Conservation (phyloP, 805 yeast species). For the Candida hungchunana region DNA sequence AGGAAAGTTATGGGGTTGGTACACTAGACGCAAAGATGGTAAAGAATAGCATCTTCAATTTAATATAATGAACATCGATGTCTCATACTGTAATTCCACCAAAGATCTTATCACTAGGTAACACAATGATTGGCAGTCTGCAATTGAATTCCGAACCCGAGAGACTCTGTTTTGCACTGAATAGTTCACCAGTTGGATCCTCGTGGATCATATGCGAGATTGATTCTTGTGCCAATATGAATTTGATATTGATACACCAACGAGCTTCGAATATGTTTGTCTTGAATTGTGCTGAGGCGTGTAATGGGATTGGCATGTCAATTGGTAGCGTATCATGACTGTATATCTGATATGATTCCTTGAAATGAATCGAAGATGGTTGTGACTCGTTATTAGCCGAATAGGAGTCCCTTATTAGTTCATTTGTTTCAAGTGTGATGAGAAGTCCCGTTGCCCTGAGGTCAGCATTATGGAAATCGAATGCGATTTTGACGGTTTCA, state of each 20-base stretch:
- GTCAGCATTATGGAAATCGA: constrained; percentile 28
- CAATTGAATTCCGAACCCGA: constrained; percentile 40
- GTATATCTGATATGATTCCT: constrained; percentile 30
- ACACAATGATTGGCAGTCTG: constrained; percentile 40
- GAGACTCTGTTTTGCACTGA: constrained; percentile 30
- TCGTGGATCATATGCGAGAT: constrained; percentile 25
- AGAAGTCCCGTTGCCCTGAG: constrained; percentile 36
- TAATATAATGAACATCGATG: too few species aligned
- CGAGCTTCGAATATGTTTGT: constrained; percentile 35
- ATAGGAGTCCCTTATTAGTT: constrained; percentile 31
- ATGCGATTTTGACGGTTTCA: constrained; percentile 38
- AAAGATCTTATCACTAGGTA: constrained; percentile 43
- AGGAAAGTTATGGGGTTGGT: constrained; percentile 21
- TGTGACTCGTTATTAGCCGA: constrained; percentile 15
- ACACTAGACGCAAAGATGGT: constrained; percentile 11
- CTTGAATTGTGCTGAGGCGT: constrained; percentile 36
- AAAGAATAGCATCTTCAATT: constrained; percentile 1
- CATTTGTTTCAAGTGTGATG: constrained; percentile 32
- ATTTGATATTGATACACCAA: constrained; percentile 35
- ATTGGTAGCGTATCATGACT: constrained; percentile 25
- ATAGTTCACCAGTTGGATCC: constrained; percentile 34
- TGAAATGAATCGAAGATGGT: constrained; percentile 24
- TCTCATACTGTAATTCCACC: constrained; percentile 40
- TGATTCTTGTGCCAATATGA: constrained; percentile 29
- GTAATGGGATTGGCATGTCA: constrained; percentile 32